Base-by-base conservation (phyloP, 495 filamentous ascomycete genomes). In the Aeminium ludgeri region DNA sequence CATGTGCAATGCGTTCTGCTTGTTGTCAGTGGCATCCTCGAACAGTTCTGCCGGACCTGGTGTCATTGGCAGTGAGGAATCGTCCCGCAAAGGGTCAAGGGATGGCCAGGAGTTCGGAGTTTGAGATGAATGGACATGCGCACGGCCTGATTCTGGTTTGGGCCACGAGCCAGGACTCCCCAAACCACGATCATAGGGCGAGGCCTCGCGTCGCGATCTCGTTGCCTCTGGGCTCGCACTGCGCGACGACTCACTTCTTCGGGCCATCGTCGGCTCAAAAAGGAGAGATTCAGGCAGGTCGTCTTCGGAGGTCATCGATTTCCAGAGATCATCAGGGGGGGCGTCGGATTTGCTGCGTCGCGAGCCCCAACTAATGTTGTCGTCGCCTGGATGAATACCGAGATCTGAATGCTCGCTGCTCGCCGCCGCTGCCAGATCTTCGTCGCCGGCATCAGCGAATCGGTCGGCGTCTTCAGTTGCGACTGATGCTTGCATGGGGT, bases 341-440 rank as follows among this genome's bases (percentile, higher is more conserved):
- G 38, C 44, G 11, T 20, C 34, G 10, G 7, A 15, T n/a, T 51
- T 32, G 23, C 43, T 47, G 6, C 44, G 38, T 12, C 48, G 41
- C 15, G 48, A 46, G 20, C 39, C 43, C 38, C 38, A 51, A 20
- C 48, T 51, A n/a, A 47, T 36, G 27, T 51, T 51, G 36, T 51
- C 48, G 27, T 51, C 48, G 8, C 48, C 48, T 30, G 40, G 44
- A 15, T 41, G 19, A 25, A 51, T 51, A 11, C 44, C 48, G 6
- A 40, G 29, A n/a, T 46, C 48, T 1, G 38, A 13, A 1, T 23
- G 23, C 3, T 17, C 19, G 10, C 10, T 16, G 3, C 11, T 6
- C 12, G 8, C 16, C 1, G 3, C 6, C 20, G 38, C 10, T 6
- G 6, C 1, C 20, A 35, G 7, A 2, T 49, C 42, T 10, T 38